These are phyloP conservation scores for Coniochaeta sp. DNA, from an alignment of 2,329 filamentous ascomycete genomes.

Conservation along the genomic window DNA sequence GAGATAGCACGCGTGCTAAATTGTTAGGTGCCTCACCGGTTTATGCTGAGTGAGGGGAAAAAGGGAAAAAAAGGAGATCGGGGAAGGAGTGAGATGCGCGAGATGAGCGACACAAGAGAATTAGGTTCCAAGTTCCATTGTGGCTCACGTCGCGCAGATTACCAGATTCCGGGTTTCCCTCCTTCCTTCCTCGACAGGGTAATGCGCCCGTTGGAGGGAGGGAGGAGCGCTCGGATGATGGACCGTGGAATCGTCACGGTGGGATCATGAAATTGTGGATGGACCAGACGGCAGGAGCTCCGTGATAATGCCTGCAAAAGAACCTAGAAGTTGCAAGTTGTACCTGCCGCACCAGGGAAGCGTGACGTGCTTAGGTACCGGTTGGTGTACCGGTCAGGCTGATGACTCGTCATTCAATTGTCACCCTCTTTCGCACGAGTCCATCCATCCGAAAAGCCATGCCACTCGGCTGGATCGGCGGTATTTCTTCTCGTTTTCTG, in stretches of 20 bases:
- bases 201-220: neutral
- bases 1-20: neutral
- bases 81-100: neutral
- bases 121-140: no score
- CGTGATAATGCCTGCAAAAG: no score
- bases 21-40: slow-evolving; percentile 3
- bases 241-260: no score
- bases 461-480: no score
- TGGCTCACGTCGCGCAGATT: no score
- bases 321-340: neutral
- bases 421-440: no score
- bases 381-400: neutral
- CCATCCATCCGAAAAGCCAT: no score
- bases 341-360: neutral
- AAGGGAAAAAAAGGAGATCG: neutral
- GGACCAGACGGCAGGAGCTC: neutral
- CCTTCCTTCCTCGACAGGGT: neutral
- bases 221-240: neutral
- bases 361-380: no score
- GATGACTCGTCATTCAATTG: neutral
- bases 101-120: neutral
- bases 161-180: no score
- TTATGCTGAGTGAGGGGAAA: neutral
- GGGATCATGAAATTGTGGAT: neutral
- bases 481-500: no score